Evolutionary conservation across 2,329 filamentous ascomycete genomes (phyloP).

Genomic region (Gaeumannomyces sp.): DNA sequence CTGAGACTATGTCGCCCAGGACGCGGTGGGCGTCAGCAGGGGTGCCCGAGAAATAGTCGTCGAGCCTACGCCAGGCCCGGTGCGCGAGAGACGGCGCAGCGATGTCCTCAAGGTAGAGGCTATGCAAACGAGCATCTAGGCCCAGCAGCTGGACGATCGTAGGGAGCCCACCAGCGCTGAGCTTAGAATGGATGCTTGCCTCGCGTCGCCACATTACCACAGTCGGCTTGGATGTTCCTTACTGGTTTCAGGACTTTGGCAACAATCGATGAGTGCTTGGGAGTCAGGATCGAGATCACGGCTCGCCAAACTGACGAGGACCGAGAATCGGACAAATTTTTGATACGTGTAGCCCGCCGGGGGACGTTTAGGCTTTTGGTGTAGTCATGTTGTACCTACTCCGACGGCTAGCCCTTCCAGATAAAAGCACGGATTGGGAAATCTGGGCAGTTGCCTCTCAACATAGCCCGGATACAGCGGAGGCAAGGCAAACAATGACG

Average conservation of each 20-base stretch:
- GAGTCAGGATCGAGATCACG: background rate
- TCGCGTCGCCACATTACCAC: background rate
- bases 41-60: background rate
- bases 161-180: background rate
- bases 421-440: too few species aligned
- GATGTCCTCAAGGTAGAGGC: conserved; percentile 3
- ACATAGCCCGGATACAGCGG: too few species aligned
- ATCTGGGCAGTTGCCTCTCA: too few species aligned
- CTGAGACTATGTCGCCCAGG: background rate
- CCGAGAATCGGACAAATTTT: background rate
- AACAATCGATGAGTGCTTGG: background rate
- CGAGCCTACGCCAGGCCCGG: background rate
- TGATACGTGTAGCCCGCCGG: background rate
- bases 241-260: background rate
- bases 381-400: too few species aligned
- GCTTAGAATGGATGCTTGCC: background rate
- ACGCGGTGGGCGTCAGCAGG: background rate
- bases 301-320: conserved; percentile 3
- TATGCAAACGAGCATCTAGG: background rate
- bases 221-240: background rate
- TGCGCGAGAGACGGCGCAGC: conserved; percentile 1
- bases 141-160: conserved; percentile 1
- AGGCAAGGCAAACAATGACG: too few species aligned
- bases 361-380: too few species aligned
- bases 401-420: too few species aligned